Evolutionary conservation across 2,329 filamentous ascomycete species (phyloP).

Genomic region (Ophiostoma sp.): DNA sequence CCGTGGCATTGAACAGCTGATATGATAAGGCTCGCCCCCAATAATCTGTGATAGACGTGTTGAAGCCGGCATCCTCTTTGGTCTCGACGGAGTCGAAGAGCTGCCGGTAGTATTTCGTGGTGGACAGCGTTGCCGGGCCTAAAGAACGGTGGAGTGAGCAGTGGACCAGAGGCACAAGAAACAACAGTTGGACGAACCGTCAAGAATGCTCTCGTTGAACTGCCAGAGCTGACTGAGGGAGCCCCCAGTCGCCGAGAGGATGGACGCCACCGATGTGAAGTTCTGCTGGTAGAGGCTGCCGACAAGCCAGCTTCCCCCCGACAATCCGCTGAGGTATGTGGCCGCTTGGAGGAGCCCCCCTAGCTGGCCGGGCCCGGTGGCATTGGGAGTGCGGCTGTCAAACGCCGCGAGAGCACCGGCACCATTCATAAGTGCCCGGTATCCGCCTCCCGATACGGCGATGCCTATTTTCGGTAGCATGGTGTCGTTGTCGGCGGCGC

Average conservation of each 20-base stretch:
- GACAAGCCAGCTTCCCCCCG: not conserved
- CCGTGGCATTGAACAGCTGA: not conserved
- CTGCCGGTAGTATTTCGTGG: not conserved
- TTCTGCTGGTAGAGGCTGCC: slow-evolving; percentile 9
- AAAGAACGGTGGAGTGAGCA: not conserved
- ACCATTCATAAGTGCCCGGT: not conserved
- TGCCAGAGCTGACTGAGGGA: not conserved
- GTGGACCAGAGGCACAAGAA: not conserved
- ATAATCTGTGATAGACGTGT: not conserved
- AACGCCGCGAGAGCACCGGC: not conserved
- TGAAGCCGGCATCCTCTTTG: slow-evolving; percentile 1
- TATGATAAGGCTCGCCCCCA: not conserved
- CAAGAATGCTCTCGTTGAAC: not conserved
- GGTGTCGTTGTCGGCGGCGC: not conserved
- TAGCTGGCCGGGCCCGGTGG: not conserved
- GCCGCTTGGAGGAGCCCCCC: not conserved
- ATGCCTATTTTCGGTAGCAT: not conserved
- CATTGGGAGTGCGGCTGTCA: not conserved
- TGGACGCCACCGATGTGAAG: not conserved
- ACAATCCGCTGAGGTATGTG: slow-evolving; percentile 6
- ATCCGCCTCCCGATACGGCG: not conserved
- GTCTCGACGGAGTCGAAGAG: not conserved
- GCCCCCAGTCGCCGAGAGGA: not conserved
- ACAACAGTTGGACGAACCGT: not conserved
- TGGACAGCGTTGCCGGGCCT: not conserved